These are phyloP conservation scores for Pythium grandisporangium DNA, from an alignment of 352 stramenopile genomes.

Conservation along the genomic window DNA sequence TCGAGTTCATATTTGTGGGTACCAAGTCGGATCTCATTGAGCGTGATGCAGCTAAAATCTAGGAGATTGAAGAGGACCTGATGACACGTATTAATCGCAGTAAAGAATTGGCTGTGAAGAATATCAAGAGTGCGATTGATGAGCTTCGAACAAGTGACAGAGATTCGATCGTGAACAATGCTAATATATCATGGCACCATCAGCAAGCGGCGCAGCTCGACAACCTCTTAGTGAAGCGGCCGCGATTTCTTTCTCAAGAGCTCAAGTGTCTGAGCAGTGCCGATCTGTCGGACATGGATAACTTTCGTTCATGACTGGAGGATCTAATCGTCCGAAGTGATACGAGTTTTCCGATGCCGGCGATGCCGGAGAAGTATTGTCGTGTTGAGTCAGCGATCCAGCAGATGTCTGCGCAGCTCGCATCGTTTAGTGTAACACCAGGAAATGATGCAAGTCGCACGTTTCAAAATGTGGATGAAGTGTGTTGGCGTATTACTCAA, in stretches of 20 bases:
- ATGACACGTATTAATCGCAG: neutral
- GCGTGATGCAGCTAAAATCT: neutral
- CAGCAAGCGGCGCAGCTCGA: neutral
- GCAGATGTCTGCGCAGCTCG: no score
- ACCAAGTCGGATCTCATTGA: constrained; percentile 10
- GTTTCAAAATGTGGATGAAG: neutral
- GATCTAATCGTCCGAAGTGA: constrained; percentile 4
- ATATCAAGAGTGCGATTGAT: neutral
- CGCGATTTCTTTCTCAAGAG: neutral
- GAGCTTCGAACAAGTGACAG: neutral
- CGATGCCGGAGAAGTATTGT: constrained; percentile 7
- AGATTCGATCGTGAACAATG: neutral
- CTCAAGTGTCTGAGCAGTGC: constrained; percentile 8
- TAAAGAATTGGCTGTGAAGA: constrained; percentile 2
- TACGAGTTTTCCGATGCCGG: constrained; percentile 7
- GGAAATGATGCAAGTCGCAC: neutral
- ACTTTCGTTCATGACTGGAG: constrained; percentile 1
- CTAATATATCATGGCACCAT: neutral
- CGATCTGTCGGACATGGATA: constrained; percentile 1
- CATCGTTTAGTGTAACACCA: no score
- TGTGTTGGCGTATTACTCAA: neutral
- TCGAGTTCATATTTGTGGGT: constrained; percentile 8
- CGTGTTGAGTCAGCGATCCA: constrained; percentile 3
- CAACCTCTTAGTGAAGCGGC: neutral
- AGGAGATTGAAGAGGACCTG: constrained; percentile 2